Conservation (phyloP, 441 rosid species). For the Eutrema salsugineum region DNA sequence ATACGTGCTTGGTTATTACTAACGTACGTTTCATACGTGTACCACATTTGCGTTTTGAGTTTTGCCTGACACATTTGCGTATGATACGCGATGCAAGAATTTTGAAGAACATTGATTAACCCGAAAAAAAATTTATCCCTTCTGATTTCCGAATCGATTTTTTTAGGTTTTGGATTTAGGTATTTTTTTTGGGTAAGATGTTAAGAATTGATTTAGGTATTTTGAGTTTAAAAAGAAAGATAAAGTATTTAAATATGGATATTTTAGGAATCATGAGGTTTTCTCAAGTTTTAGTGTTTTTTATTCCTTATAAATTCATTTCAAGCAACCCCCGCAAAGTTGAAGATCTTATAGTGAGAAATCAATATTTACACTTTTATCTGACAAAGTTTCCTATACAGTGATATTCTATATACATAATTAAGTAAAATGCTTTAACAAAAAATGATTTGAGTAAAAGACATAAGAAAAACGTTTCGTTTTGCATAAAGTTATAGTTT, state of each 20-base stretch:
- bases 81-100: not conserved
- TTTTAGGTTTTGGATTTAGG: not conserved
- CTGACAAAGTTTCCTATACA: not conserved
- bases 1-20: not conserved
- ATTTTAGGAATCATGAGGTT: not conserved
- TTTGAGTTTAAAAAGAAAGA: not conserved
- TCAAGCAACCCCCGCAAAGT: not conserved
- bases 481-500: not conserved
- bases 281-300: not conserved
- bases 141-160: not conserved
- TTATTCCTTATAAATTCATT: not conserved
- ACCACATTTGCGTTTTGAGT: not conserved
- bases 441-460: not conserved
- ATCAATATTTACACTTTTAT: not conserved
- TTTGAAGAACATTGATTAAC: not conserved
- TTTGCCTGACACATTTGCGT: not conserved
- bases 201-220: not conserved
- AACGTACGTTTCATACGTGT: slow-evolving; percentile 3
- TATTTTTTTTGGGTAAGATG: no score
- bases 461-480: not conserved
- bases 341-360: not conserved
- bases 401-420: not conserved
- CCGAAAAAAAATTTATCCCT: not conserved
- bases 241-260: not conserved
- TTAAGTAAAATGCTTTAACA: not conserved